These are phyloP conservation scores for Talaromyces sp. DNA, from an alignment of 2,329 filamentous ascomycete species.

Conservation along the genomic window DNA sequence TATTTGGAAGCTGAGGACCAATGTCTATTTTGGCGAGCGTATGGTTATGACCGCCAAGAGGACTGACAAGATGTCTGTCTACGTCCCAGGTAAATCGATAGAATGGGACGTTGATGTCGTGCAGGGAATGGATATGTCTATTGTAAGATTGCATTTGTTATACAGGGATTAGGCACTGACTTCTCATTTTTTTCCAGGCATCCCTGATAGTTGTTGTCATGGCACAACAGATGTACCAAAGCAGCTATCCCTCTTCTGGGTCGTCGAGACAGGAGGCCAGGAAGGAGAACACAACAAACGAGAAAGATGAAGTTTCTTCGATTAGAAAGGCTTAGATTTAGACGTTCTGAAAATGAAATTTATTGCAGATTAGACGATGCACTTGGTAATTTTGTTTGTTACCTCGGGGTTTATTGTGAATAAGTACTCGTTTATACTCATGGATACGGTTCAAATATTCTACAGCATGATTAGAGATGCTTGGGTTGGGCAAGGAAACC, in stretches of 20 bases:
- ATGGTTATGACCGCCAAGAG: slow-evolving; percentile 16
- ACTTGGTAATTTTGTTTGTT: neutral
- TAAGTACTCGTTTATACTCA: too few species aligned
- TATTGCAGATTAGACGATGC: neutral
- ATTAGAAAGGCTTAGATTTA: neutral
- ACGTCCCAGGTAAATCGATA: slow-evolving; percentile 13
- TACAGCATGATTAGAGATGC: neutral
- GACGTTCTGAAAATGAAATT: neutral
- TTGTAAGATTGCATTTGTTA: too few species aligned
- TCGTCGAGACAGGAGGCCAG: neutral
- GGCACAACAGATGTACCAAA: neutral
- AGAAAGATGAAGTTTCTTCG: neutral
- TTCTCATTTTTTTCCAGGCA: too few species aligned
- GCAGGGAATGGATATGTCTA: slow-evolving; percentile 17
- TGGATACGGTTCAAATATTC: too few species aligned
- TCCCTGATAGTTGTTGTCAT: neutral
- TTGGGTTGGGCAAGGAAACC: neutral
- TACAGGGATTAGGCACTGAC: too few species aligned
- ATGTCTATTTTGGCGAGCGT: slow-evolving; percentile 14
- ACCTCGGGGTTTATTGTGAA: too few species aligned
- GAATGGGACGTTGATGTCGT: slow-evolving; percentile 17
- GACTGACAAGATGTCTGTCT: slow-evolving; percentile 13
- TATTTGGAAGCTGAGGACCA: slow-evolving; percentile 15
- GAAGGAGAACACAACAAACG: neutral
- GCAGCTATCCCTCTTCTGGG: neutral